A percentile compares a stretch with the other conserved stretches of the same genome.
phyloP scores from a whole-genome alignment of 768 basidiomycete species.

The Pleurotus salmoneostramineus region DNA sequence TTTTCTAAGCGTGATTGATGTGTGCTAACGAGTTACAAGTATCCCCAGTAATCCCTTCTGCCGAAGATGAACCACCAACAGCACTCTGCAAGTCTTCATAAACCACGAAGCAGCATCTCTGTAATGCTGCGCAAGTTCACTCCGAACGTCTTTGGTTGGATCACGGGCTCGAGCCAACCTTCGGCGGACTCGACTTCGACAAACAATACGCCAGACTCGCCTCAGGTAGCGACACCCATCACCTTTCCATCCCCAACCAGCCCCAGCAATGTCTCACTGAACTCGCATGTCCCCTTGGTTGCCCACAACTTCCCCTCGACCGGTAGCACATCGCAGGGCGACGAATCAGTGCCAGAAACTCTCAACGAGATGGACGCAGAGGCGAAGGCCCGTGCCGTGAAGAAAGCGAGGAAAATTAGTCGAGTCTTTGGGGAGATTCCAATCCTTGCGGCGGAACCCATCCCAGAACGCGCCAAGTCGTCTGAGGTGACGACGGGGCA shows the following conservation, averaged over 20 bases:
- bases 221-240: background rate
- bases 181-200: background rate
- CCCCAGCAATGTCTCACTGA: conserved; percentile 3
- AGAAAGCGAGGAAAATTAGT: conserved; percentile 40
- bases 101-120: conserved; percentile 4
- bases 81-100: background rate
- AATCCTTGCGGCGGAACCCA: conserved; percentile 5
- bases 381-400: conserved; percentile 33
- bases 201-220: background rate
- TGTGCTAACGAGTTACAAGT: background rate
- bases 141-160: background rate
- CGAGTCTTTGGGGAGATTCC: conserved; percentile 36
- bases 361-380: conserved; percentile 27
- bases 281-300: background rate
- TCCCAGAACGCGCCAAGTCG: too few relatives aligned
- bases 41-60: background rate
- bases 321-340: background rate
- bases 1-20: background rate
- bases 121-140: conserved; percentile 3
- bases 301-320: background rate
- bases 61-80: background rate
- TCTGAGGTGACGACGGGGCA: background rate
- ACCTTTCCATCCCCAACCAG: background rate
- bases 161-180: background rate
- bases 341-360: conserved; percentile 18